Evolutionary conservation across 371 early-diverging fungal species (phyloP), one percentile per base, ranked within the genome.

Genomic region (Coemansia sp.): DNA sequence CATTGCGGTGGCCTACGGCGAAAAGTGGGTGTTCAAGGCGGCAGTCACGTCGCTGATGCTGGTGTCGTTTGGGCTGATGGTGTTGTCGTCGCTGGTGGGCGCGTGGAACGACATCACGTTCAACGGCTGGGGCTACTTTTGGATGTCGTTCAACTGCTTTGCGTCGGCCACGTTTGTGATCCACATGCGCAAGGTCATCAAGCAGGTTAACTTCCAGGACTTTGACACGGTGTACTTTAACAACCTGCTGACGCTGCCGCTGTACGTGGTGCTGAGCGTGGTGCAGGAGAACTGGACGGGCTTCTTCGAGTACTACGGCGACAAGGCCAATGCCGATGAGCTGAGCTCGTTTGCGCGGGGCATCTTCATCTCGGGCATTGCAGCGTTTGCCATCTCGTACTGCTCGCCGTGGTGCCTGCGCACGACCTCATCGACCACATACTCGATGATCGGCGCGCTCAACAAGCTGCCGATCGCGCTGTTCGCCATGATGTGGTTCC

Each of bases 381-480:
- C 90, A 7, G 91, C 94, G 7, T 97, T 97, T 80, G 88, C 87
- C 51, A 98, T 98, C 77, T 88, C 93, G 3, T 97, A 93, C 76
- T 86, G 90, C 48, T 92, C 93, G 55, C 90, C 94, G 0, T 98
- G 97, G 98, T 94, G 96, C 76, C 88, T 99, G 29, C 89, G 97
- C 55, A 89, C 91, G 4, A 94, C 99, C 10, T 87, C 88, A 0
- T 94, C 98, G 3, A 99, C 99, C 5, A 98, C 99, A 0, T 94
- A 97, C 78, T 92, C 92, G 49, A 99, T 99, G 99, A 92, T 95
- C n/a, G 99, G 99, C 16, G 97, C 99, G 1, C 83, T 99, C 38
- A 99, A 99, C 81, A 99, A 99, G 77, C 83, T 99, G 31, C 95
- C 99, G 3, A 91, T 99, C 44, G 94, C 99, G 4, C 80, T 94